A percentile compares a stretch with the other conserved stretches of the same genome.
phyloP scores from a whole-genome alignment of 208 protist species.

The Wallacemonas sp. region DNA sequence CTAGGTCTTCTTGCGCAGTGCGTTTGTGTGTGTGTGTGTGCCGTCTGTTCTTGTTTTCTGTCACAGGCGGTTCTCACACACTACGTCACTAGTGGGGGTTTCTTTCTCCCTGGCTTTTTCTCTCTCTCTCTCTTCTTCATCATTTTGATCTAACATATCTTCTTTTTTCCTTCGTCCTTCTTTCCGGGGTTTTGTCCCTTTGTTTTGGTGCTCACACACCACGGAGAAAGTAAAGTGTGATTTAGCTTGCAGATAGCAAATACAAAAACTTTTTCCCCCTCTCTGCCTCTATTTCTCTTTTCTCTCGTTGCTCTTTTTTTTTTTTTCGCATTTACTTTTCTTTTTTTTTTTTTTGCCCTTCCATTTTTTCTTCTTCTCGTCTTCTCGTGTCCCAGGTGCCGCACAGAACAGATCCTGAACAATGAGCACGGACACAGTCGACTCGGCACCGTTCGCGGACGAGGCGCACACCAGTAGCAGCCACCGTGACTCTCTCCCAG shows the following conservation, averaged over 20 bases:
- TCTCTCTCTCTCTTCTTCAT: too few species aligned
- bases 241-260: too few species aligned
- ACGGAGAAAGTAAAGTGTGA: too few species aligned
- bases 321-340: background rate
- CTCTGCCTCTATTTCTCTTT: background rate
- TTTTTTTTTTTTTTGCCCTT: background rate
- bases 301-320: constrained; percentile 6
- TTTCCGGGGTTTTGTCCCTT: too few species aligned
- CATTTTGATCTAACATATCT: background rate
- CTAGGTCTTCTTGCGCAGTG: too few species aligned
- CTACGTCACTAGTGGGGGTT: too few species aligned
- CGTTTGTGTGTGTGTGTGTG: too few species aligned
- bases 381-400: background rate
- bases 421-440: background rate
- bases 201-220: too few species aligned
- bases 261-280: background rate
- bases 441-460: background rate
- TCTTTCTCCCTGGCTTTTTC: too few species aligned
- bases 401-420: background rate
- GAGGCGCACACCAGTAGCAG: too few species aligned
- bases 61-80: background rate
- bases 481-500: background rate
- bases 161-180: constrained; percentile 4
- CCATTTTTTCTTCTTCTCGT: background rate
- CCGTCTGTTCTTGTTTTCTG: constrained; percentile 1